These are phyloP conservation scores for Arachnomyces sp. DNA, from an alignment of 2,329 filamentous ascomycete genomes.

Conservation along the genomic window DNA sequence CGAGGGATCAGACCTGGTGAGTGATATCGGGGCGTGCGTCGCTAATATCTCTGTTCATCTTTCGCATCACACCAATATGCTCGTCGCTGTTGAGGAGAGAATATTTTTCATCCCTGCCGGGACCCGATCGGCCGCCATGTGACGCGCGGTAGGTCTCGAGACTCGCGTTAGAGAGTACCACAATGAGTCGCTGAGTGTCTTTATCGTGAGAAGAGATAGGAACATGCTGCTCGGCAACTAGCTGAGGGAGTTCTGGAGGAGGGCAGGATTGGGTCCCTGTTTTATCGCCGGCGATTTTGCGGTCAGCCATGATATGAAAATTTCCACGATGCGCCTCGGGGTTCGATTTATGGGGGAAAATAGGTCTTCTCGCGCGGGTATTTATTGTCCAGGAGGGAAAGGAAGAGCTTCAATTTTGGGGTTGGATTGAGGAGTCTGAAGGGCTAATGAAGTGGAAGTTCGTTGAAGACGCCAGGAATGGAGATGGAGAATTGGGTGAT, in stretches of 20 bases:
- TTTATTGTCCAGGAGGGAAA: no score
- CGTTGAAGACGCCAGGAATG: no score
- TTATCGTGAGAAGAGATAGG: slow-evolving; percentile 82
- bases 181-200: slow-evolving; percentile 82
- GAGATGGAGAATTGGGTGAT: no score
- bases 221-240: slow-evolving; percentile 86
- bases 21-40: slow-evolving; percentile 97
- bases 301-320: slow-evolving; percentile 21
- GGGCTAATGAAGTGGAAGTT: no score
- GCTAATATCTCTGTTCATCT: slow-evolving; percentile 98
- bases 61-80: slow-evolving; percentile 97
- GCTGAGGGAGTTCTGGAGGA: slow-evolving; percentile 78
- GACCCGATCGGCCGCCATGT: slow-evolving; percentile 57
- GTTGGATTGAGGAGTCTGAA: no score
- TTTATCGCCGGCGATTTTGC: slow-evolving; percentile 6
- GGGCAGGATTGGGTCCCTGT: slow-evolving; percentile 90
- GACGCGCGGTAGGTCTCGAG: slow-evolving; percentile 95
- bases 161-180: slow-evolving; percentile 93
- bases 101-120: slow-evolving; percentile 78
- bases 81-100: slow-evolving; percentile 97
- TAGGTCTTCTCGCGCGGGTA: no score
- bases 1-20: slow-evolving; percentile 68
- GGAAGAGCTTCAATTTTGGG: no score
- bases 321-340: slow-evolving; percentile 3
- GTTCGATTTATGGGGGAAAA: no score